Evolutionary conservation across 2,329 filamentous ascomycete genomes (phyloP), one percentile per base, ranked within the genome.

Genomic region (Tolypocladium sp.): DNA sequence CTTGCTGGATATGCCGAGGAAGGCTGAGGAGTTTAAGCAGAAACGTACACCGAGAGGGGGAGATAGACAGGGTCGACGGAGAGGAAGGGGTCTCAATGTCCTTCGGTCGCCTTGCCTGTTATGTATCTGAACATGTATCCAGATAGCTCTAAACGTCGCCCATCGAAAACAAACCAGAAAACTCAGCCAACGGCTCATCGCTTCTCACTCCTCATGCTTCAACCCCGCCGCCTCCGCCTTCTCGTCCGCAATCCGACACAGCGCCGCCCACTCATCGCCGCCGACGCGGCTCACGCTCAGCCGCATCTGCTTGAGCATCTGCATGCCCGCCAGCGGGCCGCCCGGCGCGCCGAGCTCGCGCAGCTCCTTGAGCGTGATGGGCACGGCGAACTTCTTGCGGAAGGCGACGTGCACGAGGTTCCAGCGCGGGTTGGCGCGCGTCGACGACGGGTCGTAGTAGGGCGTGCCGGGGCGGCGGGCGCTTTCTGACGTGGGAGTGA

Each of bases 361-460:
- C 52, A 97, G 80, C 64, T 90, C 86, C 62, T 84, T 82, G 57
- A 97, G 80, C 6, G 82, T 81, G 59, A 97, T 82, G 0, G 86
- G 82, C 17, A 85, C 79, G 2, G 79, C 78, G 66, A 97, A 92
- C 73, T 96, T 97, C 70, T 85, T 86, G 59, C 89, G 85, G 71
- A 96, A 97, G 67, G 87, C 82, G 55, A 97, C 93, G 62, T 95
- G 89, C 1, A 97, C 94, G 22, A 94, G 83, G 57, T 87, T 90
- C 94, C 94, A 99, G 67, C 58, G 82, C 78, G 64, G 83, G 12
- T 75, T 76, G 7, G 76, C 76, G 52, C 72, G 71, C 5, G 75
- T 86, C 2, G 89, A 91, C 57, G 88, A 88, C 1, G 87, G 75
- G 69, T 97, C 94, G 71, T 92, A 95, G 74, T 97, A 97, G 0